Evolutionary conservation across 768 basidiomycete genomes (phyloP), one percentile per base, ranked within the genome.

Genomic region (Pleurotus tuber-regium): DNA sequence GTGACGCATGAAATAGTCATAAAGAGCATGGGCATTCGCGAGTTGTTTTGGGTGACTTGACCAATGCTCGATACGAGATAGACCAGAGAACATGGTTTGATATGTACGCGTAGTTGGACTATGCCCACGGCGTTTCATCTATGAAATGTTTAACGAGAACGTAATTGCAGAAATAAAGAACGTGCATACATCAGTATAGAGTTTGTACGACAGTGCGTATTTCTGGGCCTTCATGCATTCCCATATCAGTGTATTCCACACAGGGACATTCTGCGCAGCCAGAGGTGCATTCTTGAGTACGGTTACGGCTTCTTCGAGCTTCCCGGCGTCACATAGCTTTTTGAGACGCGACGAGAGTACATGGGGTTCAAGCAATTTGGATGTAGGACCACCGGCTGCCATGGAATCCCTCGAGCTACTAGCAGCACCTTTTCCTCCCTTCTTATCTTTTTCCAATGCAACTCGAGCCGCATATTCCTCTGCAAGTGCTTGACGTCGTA

Each of bases 61-160:
- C 87, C 89, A 92, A 57, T 84, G 66, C 12, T 82, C 73, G 24
- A 90, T 79, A 24, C 73, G 73, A 2, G 78, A 72, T 36, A 86
- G 73, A 4, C 87, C 89, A 38, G 66, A 75, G 64, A 93, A 75
- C 66, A 92, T 70, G 19, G 86, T 88, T 39, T 78, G 74, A 58
- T 79, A 92, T 1, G 91, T 91, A 51, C 81, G 69, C 5, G 74
- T 65, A 38, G 76, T 84, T 21, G 92, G 89, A 40, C 74, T 74
- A 61, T 90, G 85, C 1, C 88, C 87, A 38, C 92, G 80, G 28
- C 89, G 79, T 66, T 90, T 92, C 89, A 93, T 90, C 91, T 93
- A 42, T 28, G 11, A 44, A 49, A 47, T 54, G 25, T 19, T 33
- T 33, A 24, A 54, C 51, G 30, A 38, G 28, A 25, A 30, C 23